A percentile compares a stretch with the other conserved stretches of the same genome.
phyloP scores from a whole-genome alignment of 1,284 basidiomycete species.

The Athelia sp. region DNA sequence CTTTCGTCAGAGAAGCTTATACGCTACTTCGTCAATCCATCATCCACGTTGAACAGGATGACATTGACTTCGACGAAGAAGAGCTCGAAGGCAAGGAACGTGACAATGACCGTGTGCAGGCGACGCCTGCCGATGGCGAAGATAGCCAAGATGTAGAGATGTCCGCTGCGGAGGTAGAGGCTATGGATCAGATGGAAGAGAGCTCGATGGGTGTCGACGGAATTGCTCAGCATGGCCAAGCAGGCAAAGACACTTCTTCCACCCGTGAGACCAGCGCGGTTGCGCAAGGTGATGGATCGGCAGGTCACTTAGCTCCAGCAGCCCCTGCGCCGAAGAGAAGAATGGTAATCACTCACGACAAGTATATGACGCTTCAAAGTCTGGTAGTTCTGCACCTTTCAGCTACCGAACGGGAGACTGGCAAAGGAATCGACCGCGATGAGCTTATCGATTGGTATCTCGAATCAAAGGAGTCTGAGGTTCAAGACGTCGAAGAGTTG shows the following conservation, averaged over 20 bases:
- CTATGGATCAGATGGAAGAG: constrained; percentile 56
- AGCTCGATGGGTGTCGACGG: constrained; percentile 42
- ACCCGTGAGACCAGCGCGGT: constrained; percentile 32
- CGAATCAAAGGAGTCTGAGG: constrained; percentile 80
- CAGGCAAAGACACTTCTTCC: constrained; percentile 21
- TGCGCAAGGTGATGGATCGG: constrained; percentile 23
- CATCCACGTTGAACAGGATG: constrained; percentile 99
- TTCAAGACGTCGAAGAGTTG: constrained; percentile 85
- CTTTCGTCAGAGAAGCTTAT: constrained; percentile 95
- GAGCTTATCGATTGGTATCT: constrained; percentile 97
- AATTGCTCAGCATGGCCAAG: constrained; percentile 20
- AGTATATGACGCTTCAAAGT: constrained; percentile 88
- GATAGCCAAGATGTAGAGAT: constrained; percentile 62
- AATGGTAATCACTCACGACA: constrained; percentile 93
- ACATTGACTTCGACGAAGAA: constrained; percentile 96
- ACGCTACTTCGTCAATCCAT: constrained; percentile 93
- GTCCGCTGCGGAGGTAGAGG: constrained; percentile 51
- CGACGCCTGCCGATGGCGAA: constrained; percentile 29
- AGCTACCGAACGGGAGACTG: constrained; percentile 73
- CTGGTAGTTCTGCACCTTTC: constrained; percentile 83
- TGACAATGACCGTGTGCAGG: constrained; percentile 24
- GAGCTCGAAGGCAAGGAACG: constrained; percentile 60
- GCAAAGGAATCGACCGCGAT: constrained; percentile 78
- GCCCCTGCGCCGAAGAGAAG: constrained; percentile 49
- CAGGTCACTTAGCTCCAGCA: constrained; percentile 29